phyloP scores from a whole-genome alignment of 75 land plant genomes.

The Pinus tabuliformis region DNA sequence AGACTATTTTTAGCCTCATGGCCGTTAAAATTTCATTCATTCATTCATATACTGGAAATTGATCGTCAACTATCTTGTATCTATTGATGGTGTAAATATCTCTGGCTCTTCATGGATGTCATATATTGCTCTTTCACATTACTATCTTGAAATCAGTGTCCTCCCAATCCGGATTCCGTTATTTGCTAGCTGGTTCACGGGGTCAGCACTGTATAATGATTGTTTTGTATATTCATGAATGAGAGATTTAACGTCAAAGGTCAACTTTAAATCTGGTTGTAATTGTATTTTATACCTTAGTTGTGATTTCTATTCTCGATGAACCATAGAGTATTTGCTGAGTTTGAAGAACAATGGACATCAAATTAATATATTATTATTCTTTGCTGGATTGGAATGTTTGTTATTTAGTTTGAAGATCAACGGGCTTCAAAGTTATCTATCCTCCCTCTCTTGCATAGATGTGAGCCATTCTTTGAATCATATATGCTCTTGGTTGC shows the following conservation, averaged over 20 bases:
- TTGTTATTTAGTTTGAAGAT: conserved; percentile 2
- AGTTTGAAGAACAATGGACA: background rate
- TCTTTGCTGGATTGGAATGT: background rate
- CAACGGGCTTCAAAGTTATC: background rate
- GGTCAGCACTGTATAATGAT: background rate
- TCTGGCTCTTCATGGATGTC: too few species aligned
- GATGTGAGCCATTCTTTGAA: background rate
- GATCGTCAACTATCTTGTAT: background rate
- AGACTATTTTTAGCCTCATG: too few species aligned
- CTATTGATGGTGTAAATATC: background rate
- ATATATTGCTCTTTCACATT: background rate
- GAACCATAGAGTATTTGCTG: background rate
- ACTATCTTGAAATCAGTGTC: background rate
- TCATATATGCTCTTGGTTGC: background rate
- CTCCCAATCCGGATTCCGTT: background rate
- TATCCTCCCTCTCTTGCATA: background rate
- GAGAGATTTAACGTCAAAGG: too few species aligned
- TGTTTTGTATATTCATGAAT: background rate
- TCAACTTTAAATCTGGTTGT: background rate
- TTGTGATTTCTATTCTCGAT: background rate
- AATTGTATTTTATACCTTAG: background rate
- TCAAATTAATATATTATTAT: background rate
- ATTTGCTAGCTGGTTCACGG: background rate
- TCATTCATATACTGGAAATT: background rate
- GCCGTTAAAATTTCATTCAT: too few species aligned